Evolutionary conservation across 192 early-diverging fungal genomes (phyloP), one percentile per base, ranked within the genome.

Genomic region (Obelidium mucronatum): DNA sequence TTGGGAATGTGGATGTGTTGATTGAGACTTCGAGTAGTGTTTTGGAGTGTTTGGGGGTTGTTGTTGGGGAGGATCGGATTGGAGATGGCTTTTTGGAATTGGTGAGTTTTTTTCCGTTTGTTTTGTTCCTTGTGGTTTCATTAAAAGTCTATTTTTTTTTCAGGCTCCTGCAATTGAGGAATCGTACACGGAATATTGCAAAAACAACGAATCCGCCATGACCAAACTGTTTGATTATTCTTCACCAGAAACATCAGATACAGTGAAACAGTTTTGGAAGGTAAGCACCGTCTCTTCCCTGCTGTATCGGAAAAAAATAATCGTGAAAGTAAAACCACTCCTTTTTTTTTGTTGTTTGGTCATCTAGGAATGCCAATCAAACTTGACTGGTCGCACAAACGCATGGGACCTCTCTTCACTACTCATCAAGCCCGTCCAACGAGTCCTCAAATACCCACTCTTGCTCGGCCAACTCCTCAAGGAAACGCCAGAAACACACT

Each of bases 391-490:
- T 6, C 79, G 83, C 73, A 96, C 96, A 1, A 89, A 86, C 33
- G 93, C 93, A 65, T 98, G 97, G 97, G 97, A 98, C 81, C 83
- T 98, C 71, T 86, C 92, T 0, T 92, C 91, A 72, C 81, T 98
- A 76, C 82, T 98, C 4, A 95, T 98, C 80, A 98, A 98, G 76
- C 97, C 97, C 17, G 95, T 98, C 6, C 97, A 98, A 80, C 88
- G 97, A 37, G 93, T 98, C n/a, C 83, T 98, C n/a, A 96, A 96
- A 81, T 97, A 97, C 78, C 97, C 97, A 1, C 82, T 98, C 2
- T 81, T 98, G 61, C 82, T 98, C 39, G 90, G 91, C 67, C 89
- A 82, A 79, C 84, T 92, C 15, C 75, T 86, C 59, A 83, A 84
- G 52, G 76, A 88, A 37, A 93, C 91, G 28, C 81, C 82, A 28